Percentiles rank a stretch among this genome's conserved stretches.
These are phyloP conservation scores for Kodamaea hsintzibuensis DNA, from an alignment of 805 yeast species.

Conservation along the genomic window DNA sequence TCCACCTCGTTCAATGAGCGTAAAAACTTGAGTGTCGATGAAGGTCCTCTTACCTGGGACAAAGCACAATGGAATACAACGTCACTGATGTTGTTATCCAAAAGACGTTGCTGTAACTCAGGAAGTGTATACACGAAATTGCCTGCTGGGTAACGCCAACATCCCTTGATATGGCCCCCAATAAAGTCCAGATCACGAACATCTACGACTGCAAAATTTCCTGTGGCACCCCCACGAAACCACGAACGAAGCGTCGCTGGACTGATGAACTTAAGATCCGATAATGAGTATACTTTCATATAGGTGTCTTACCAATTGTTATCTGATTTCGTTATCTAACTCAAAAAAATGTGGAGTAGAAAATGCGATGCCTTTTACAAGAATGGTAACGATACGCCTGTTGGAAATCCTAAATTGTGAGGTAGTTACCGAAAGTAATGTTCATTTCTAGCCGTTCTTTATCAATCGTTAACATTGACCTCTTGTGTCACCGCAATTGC, in stretches of 20 bases:
- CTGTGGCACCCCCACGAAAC: slow-evolving; percentile 43
- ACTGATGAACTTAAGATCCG: slow-evolving; percentile 49
- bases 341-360: not conserved
- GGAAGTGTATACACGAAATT: slow-evolving; percentile 41
- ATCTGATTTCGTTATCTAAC: not conserved
- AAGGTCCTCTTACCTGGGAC: slow-evolving; percentile 91
- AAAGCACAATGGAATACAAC: slow-evolving; percentile 89
- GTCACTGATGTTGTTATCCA: slow-evolving; percentile 38
- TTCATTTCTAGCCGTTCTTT: no score
- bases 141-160: slow-evolving; percentile 57
- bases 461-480: no score
- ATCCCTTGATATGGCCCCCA: slow-evolving; percentile 71
- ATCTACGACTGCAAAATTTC: slow-evolving; percentile 62
- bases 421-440: not conserved
- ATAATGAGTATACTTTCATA: slow-evolving; percentile 20
- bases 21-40: slow-evolving; percentile 67
- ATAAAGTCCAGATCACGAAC: slow-evolving; percentile 81
- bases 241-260: slow-evolving; percentile 47
- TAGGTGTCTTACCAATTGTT: no score
- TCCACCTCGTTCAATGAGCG: slow-evolving; percentile 42
- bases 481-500: no score
- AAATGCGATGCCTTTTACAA: not conserved
- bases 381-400: not conserved
- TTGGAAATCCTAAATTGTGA: not conserved
- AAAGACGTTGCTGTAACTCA: slow-evolving; percentile 35